Percentiles rank a stretch among this genome's conserved stretches.
These are phyloP conservation scores for Paecilomyces variotii DNA, from an alignment of 2,329 filamentous ascomycete species.

Conservation along the genomic window DNA sequence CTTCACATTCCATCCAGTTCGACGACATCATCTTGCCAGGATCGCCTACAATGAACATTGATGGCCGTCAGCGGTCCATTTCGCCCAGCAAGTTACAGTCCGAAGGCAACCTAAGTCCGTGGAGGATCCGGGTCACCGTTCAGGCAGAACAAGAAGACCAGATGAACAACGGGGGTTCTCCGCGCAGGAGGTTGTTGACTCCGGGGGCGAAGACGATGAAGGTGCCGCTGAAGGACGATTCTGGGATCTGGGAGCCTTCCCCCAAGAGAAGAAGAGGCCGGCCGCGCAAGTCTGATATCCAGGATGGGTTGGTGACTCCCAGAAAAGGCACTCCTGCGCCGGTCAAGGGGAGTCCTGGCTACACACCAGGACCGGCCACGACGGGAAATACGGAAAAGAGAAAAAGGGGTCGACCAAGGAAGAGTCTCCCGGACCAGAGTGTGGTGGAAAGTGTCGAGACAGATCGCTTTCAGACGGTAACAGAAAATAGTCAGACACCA, in stretches of 20 bases:
- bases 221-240: constrained; percentile 34
- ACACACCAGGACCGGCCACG: constrained; percentile 22
- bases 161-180: constrained; percentile 20
- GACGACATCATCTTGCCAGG: constrained; percentile 35
- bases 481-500: background rate
- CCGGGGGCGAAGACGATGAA: constrained; percentile 31
- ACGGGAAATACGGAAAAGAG: constrained; percentile 21
- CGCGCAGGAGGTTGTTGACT: constrained; percentile 21
- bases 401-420: constrained; percentile 31
- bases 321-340: constrained; percentile 21
- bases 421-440: constrained; percentile 18
- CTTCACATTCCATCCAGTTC: constrained; percentile 33
- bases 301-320: constrained; percentile 26
- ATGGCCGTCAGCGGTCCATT: constrained; percentile 19
- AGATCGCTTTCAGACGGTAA: constrained; percentile 12
- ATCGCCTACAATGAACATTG: constrained; percentile 25
- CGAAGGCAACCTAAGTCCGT: constrained; percentile 37
- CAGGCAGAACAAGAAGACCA: constrained; percentile 40
- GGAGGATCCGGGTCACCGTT: constrained; percentile 41
- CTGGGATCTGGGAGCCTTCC: constrained; percentile 23
- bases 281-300: constrained; percentile 34
- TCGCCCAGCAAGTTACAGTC: constrained; percentile 31
- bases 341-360: constrained; percentile 23
- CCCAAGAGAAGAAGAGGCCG: constrained; percentile 35
- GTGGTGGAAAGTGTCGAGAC: constrained; percentile 13